Conservation (phyloP, 75 land plant genomes). For the Selaginella moellendorffii region DNA sequence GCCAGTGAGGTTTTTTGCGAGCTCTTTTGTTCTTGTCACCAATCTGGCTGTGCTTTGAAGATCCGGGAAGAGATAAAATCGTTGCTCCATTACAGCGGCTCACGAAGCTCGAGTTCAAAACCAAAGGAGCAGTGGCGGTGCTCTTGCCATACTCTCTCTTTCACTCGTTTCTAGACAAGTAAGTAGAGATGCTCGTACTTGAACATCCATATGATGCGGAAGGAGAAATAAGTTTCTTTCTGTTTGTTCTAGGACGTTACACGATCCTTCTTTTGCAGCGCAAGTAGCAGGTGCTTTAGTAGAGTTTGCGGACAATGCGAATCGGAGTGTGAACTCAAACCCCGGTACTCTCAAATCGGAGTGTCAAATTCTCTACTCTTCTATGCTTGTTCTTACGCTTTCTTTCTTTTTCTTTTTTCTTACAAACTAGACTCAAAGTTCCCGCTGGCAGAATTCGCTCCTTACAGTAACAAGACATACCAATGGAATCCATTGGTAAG, state of each 20-base stretch:
- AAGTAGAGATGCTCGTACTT: background rate
- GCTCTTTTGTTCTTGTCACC: no score
- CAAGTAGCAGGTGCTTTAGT: slow-evolving; percentile 62
- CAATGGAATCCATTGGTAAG: slow-evolving; percentile 80
- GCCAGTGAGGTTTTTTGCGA: no score
- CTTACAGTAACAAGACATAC: slow-evolving; percentile 41
- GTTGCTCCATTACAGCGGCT: slow-evolving; percentile 48
- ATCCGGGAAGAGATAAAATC: slow-evolving; percentile 56
- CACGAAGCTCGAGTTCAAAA: slow-evolving; percentile 17
- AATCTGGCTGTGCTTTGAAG: slow-evolving; percentile 19
- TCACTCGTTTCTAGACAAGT: background rate
- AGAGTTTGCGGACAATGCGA: slow-evolving; percentile 18
- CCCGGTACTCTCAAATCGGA: background rate
- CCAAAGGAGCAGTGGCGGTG: slow-evolving; percentile 27
- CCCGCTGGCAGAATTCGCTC: slow-evolving; percentile 83
- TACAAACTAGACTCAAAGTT: slow-evolving; percentile 52
- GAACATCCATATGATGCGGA: slow-evolving; percentile 2
- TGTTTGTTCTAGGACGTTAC: slow-evolving; percentile 20
- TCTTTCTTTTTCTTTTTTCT: slow-evolving; percentile 34
- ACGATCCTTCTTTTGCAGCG: slow-evolving; percentile 25
- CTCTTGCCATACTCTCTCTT: slow-evolving; percentile 35
- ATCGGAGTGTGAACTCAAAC: background rate
- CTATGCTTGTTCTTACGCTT: background rate
- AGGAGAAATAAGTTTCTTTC: background rate
- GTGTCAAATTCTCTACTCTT: background rate